Percentiles rank a stretch among this genome's conserved stretches.
These are phyloP conservation scores for Sporobolomyces phaffii DNA, from an alignment of 768 basidiomycete species.

Conservation along the genomic window DNA sequence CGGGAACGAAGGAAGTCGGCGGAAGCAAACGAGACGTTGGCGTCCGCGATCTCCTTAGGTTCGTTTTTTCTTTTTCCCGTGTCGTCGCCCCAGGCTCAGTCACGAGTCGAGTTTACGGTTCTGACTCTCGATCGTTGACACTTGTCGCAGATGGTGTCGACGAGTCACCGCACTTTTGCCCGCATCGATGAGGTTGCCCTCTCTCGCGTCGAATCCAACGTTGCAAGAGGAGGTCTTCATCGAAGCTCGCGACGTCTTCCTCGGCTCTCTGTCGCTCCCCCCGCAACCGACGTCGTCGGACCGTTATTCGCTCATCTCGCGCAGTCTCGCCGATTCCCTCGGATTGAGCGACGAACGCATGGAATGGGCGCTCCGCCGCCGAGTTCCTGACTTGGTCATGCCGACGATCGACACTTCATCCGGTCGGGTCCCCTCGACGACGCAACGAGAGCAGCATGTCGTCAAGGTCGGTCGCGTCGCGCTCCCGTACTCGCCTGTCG, in stretches of 20 bases:
- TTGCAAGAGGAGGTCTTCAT: constrained; percentile 82
- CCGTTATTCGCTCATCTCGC: constrained; percentile 27
- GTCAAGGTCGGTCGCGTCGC: constrained; percentile 50
- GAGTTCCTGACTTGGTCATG: constrained; percentile 61
- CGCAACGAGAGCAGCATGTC: constrained; percentile 45
- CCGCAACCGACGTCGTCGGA: constrained; percentile 53
- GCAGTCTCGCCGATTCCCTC: constrained; percentile 26
- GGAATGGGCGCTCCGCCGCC: constrained; percentile 62
- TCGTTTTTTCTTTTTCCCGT: neutral
- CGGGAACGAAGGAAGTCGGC: constrained; percentile 13
- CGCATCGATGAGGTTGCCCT: constrained; percentile 46
- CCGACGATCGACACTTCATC: constrained; percentile 65
- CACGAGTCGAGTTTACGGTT: neutral
- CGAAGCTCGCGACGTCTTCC: constrained; percentile 85
- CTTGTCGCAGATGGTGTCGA: constrained; percentile 64
- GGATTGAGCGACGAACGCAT: constrained; percentile 58
- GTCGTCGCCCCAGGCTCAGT: neutral
- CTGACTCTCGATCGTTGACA: neutral
- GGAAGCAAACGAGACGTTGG: constrained; percentile 52
- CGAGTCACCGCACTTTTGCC: constrained; percentile 64
- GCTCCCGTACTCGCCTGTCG: constrained; percentile 29
- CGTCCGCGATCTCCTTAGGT: constrained; percentile 48
- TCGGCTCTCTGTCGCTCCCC: constrained; percentile 50
- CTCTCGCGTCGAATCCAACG: constrained; percentile 62
- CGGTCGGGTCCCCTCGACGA: constrained; percentile 49